A percentile compares a stretch with the other conserved stretches of the same genome.
phyloP scores from a whole-genome alignment of 495 filamentous ascomycete species.

The Talaromyces adpressus region DNA sequence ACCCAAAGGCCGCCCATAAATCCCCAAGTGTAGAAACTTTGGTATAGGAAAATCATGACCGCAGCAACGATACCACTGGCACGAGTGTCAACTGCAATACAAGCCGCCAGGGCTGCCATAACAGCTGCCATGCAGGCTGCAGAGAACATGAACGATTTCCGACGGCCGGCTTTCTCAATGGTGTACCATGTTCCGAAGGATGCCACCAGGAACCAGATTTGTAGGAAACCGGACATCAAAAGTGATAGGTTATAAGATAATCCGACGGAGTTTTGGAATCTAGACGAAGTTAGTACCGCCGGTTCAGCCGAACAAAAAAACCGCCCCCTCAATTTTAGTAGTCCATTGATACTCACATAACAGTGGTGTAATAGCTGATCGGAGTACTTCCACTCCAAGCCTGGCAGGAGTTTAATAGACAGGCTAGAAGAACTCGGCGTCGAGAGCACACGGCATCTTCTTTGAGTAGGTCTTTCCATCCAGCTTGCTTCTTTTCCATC shows the following conservation, averaged over 20 bases:
- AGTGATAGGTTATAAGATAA: slow-evolving; percentile 15
- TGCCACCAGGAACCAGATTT: slow-evolving; percentile 23
- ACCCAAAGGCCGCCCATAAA: slow-evolving; percentile 17
- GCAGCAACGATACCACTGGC: slow-evolving; percentile 12
- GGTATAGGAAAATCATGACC: slow-evolving; percentile 14
- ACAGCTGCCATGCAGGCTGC: slow-evolving; percentile 17
- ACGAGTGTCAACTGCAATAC: slow-evolving; percentile 9
- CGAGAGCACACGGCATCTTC: slow-evolving; percentile 15
- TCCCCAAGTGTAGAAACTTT: slow-evolving; percentile 17
- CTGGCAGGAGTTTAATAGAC: slow-evolving; percentile 20
- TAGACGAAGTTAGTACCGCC: neutral
- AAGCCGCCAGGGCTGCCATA: slow-evolving; percentile 12
- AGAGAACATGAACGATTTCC: slow-evolving; percentile 18
- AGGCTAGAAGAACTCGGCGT: slow-evolving; percentile 13
- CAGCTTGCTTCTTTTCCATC: slow-evolving; percentile 13
- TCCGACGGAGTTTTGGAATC: slow-evolving; percentile 19
- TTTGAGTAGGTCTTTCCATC: slow-evolving; percentile 21
- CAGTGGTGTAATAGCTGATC: slow-evolving; percentile 15
- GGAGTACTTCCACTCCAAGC: slow-evolving; percentile 21
- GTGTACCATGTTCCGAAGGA: slow-evolving; percentile 23
- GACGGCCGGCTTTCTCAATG: slow-evolving; percentile 16
- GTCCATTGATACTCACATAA: slow-evolving; percentile 5
- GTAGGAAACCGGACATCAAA: slow-evolving; percentile 21
- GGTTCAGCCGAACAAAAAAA: too few relatives aligned
- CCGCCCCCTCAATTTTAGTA: too few relatives aligned